Conservation (phyloP, 2,329 filamentous ascomycete species). For the Mycosphaerelloides madeirae region DNA sequence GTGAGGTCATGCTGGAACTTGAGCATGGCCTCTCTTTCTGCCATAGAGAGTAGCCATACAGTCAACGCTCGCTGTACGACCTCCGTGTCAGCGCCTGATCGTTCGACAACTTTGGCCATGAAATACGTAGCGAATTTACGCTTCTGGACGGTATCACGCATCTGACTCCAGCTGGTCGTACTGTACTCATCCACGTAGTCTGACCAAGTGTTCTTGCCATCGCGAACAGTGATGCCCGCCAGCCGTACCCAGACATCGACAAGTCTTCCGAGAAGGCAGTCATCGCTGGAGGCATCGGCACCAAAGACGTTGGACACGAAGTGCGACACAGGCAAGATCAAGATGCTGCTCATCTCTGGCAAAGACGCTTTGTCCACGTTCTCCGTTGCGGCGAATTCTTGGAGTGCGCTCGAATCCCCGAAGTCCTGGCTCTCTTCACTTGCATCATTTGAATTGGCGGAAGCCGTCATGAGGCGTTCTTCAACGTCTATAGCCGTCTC, state of each 20-base stretch:
- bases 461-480: constrained; percentile 8
- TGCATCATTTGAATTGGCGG: constrained; percentile 45
- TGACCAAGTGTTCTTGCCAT: constrained; percentile 47
- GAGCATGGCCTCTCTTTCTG: constrained; percentile 56
- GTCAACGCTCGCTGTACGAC: constrained; percentile 48
- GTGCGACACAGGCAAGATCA: constrained; percentile 48
- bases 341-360: constrained; percentile 34
- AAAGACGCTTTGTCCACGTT: background rate
- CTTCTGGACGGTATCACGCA: constrained; percentile 43
- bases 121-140: constrained; percentile 45
- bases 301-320: constrained; percentile 60
- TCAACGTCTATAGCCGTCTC: constrained; percentile 35
- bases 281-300: constrained; percentile 52
- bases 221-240: constrained; percentile 41
- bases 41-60: constrained; percentile 52
- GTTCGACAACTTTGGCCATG: constrained; percentile 37
- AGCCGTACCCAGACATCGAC: constrained; percentile 54
- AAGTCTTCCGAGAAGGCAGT: constrained; percentile 48
- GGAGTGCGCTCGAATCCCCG: background rate
- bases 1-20: constrained; percentile 59
- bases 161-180: constrained; percentile 46
- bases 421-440: constrained; percentile 34
- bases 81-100: constrained; percentile 40
- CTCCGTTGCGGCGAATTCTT: background rate
- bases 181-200: constrained; percentile 54